Percentiles rank a stretch among this genome's conserved stretches.
Conservation (phyloP, 371 early-diverging fungal species). For the Actinomucor elegans region DNA sequence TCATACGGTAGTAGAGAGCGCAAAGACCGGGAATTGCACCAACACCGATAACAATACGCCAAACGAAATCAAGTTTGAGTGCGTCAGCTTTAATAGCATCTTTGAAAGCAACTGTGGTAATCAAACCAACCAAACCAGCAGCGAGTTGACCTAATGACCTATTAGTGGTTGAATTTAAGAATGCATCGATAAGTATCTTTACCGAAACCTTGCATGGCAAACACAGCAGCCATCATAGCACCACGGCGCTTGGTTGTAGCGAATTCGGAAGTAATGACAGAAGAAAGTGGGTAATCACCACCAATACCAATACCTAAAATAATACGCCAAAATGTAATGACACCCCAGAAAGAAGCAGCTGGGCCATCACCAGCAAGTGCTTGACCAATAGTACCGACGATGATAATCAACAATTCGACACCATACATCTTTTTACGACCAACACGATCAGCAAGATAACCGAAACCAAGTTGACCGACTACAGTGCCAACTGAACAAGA, state of each 20-base stretch:
- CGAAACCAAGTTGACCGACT: constrained; percentile 77
- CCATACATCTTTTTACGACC: constrained; percentile 86
- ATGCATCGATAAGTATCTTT: too few species aligned
- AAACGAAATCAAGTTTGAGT: constrained; percentile 69
- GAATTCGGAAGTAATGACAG: constrained; percentile 83
- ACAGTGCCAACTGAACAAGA: constrained; percentile 77
- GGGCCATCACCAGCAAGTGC: constrained; percentile 59
- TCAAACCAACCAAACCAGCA: constrained; percentile 68
- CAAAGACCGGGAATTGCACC: constrained; percentile 70
- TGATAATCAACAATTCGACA: constrained; percentile 76
- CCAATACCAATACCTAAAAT: constrained; percentile 80
- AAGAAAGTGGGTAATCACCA: constrained; percentile 76
- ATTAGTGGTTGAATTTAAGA: too few species aligned
- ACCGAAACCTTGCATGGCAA: constrained; percentile 88
- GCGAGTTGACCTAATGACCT: constrained; percentile 73
- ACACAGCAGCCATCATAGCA: constrained; percentile 83
- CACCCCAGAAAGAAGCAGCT: constrained; percentile 59
- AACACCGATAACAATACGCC: constrained; percentile 73
- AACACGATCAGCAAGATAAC: constrained; percentile 74
- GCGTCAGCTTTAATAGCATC: constrained; percentile 52
- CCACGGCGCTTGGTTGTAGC: constrained; percentile 76
- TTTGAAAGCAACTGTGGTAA: constrained; percentile 59
- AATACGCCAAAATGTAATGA: constrained; percentile 78
- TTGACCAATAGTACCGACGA: constrained; percentile 72
- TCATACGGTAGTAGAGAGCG: constrained; percentile 72